Conservation (phyloP, 2,329 filamentous ascomycete species). For the Colletotrichum filicis region DNA sequence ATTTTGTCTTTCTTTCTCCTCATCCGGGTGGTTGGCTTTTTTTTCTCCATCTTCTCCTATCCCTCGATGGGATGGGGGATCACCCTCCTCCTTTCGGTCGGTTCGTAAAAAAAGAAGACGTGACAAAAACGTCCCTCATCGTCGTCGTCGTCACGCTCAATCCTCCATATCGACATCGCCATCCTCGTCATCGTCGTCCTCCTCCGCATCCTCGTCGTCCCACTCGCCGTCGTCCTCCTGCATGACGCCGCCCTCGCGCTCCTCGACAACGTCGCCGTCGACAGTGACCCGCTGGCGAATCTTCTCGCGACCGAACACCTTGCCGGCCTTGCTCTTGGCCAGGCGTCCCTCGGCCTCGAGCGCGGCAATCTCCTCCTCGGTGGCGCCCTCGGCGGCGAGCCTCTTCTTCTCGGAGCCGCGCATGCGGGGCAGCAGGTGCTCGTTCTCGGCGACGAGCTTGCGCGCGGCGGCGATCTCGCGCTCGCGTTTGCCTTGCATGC, state of each 20-base stretch:
- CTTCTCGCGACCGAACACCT: slow-evolving; percentile 56
- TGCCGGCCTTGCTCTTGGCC: slow-evolving; percentile 43
- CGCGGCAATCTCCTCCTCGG: slow-evolving; percentile 61
- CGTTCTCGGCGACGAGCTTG: slow-evolving; percentile 90
- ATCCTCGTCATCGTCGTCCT: slow-evolving; percentile 40
- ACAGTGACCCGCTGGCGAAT: slow-evolving; percentile 49
- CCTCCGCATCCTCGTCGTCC: slow-evolving; percentile 35
- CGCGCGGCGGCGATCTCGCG: slow-evolving; percentile 82
- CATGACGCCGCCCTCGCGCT: slow-evolving; percentile 35
- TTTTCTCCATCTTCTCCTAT: neutral
- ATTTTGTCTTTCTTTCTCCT: slow-evolving; percentile 10
- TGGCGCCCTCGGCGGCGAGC: slow-evolving; percentile 60
- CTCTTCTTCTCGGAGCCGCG: slow-evolving; percentile 70
- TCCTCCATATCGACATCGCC: slow-evolving; percentile 48
- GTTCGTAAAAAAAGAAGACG: neutral
- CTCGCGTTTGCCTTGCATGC: slow-evolving; percentile 91
- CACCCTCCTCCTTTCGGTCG: neutral
- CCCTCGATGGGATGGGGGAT: neutral
- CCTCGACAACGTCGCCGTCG: slow-evolving; percentile 49
- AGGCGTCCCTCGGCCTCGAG: slow-evolving; percentile 51
- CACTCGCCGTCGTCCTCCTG: slow-evolving; percentile 36
- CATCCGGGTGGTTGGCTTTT: neutral
- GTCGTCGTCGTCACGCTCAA: slow-evolving; percentile 1
- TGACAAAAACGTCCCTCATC: neutral
- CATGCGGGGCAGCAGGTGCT: slow-evolving; percentile 86